Conservation (phyloP, 202 grass and related monocot genomes). For the Carex arenaria region DNA sequence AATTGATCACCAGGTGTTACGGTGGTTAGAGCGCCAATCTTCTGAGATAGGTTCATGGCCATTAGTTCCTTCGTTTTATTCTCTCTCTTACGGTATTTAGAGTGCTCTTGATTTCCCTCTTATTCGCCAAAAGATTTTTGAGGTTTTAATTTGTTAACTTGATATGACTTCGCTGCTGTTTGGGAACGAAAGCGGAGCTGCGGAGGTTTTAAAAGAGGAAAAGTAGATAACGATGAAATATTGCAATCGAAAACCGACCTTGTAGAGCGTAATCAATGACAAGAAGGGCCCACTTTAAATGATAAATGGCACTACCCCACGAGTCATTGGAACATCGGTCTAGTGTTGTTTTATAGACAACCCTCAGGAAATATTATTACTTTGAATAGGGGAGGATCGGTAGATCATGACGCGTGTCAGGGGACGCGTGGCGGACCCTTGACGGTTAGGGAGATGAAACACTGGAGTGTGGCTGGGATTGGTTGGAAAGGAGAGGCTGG, state of each 20-base stretch:
- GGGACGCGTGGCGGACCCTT: conserved; percentile 5
- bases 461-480: conserved; percentile 7
- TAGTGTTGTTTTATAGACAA: background rate
- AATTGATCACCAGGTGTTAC: background rate
- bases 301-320: conserved; percentile 13
- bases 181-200: background rate
- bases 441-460: background rate
- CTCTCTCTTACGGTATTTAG: background rate
- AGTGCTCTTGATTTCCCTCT: conserved; percentile 17
- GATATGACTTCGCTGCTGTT: conserved; percentile 16
- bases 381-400: conserved; percentile 20
- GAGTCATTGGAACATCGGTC: background rate
- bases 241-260: background rate
- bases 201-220: background rate
- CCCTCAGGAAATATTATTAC: conserved; percentile 15
- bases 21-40: conserved; percentile 35
- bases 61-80: conserved; percentile 13
- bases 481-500: conserved; percentile 8
- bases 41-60: conserved; percentile 60
- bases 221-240: conserved; percentile 27
- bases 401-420: conserved; percentile 26
- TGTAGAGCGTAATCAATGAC: conserved; percentile 15
- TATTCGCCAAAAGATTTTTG: conserved; percentile 12
- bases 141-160: conserved; percentile 7
- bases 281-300: background rate